Evolutionary conservation across 2,329 filamentous ascomycete species (phyloP).

Genomic region (Colletotrichum tropicale): DNA sequence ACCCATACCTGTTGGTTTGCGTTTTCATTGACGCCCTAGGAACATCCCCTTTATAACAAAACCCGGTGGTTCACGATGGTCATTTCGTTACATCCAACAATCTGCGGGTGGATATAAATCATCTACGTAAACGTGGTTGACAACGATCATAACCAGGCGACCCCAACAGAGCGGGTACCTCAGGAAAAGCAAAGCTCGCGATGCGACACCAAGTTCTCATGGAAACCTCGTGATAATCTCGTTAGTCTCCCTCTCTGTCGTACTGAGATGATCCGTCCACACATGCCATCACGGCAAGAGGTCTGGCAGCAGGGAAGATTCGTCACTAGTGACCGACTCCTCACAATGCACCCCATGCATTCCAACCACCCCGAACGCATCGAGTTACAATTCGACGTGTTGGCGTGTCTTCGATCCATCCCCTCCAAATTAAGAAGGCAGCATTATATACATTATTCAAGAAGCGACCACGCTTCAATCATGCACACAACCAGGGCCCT

Average conservation of each 20-base stretch:
- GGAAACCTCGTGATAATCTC: rapidly evolving
- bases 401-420: not conserved
- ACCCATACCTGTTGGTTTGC: no score
- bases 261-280: not conserved
- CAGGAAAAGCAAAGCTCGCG: not conserved
- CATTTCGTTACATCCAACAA: rapidly evolving
- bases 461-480: not conserved
- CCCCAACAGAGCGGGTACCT: no score
- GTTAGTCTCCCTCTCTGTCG: not conserved
- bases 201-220: rapidly evolving
- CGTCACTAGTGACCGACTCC: not conserved
- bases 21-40: not conserved
- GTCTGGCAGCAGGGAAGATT: not conserved
- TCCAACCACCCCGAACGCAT: not conserved
- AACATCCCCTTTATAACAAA: rapidly evolving
- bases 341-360: not conserved
- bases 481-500: not conserved
- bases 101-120: rapidly evolving
- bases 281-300: not conserved
- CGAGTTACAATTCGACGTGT: not conserved
- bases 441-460: not conserved
- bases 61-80: rapidly evolving
- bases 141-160: not conserved
- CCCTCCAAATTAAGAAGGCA: not conserved
- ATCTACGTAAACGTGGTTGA: not conserved